Evolutionary conservation across 352 stramenopile species (phyloP).

Genomic region (Aphanomyces cochlioides): DNA sequence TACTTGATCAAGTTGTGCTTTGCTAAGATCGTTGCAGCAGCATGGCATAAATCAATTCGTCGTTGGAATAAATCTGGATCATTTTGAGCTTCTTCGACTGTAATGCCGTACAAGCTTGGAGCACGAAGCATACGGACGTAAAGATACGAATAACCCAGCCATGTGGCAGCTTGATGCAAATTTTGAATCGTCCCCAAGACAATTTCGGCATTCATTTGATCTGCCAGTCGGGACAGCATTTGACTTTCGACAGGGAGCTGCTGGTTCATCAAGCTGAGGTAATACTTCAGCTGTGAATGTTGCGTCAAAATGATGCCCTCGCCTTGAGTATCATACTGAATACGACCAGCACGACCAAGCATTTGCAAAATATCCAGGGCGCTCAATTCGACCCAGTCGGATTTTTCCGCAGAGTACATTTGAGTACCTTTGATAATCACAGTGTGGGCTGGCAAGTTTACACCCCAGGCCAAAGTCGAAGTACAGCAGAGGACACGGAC

Average conservation of each 20-base stretch:
- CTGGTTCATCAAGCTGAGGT: slow-evolving; percentile 99
- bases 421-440: slow-evolving; percentile 99
- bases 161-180: slow-evolving; percentile 93
- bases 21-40: slow-evolving; percentile 93
- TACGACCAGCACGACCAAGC: slow-evolving; percentile 96
- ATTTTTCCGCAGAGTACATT: slow-evolving; percentile 99
- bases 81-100: slow-evolving; percentile 74
- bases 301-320: slow-evolving; percentile 99
- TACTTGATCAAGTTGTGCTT: slow-evolving; percentile 98
- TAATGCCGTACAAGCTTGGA: slow-evolving; percentile 95
- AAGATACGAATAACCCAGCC: slow-evolving; percentile 99
- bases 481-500: slow-evolving; percentile 97
- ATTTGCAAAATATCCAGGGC: slow-evolving; percentile 99
- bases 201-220: slow-evolving; percentile 99
- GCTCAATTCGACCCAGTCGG: slow-evolving; percentile 97
- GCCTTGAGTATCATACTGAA: slow-evolving; percentile 97
- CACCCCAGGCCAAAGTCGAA: slow-evolving; percentile 98
- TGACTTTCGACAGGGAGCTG: slow-evolving; percentile 99
- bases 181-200: slow-evolving; percentile 96
- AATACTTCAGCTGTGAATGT: slow-evolving; percentile 98
- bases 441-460: slow-evolving; percentile 99
- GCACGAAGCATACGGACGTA: slow-evolving; percentile 99
- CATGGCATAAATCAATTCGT: slow-evolving; percentile 95
- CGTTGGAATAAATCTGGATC: slow-evolving; percentile 94
- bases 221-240: slow-evolving; percentile 92